phyloP scores from a whole-genome alignment of 106 monocot genomes.

The Triglochin maritima region DNA sequence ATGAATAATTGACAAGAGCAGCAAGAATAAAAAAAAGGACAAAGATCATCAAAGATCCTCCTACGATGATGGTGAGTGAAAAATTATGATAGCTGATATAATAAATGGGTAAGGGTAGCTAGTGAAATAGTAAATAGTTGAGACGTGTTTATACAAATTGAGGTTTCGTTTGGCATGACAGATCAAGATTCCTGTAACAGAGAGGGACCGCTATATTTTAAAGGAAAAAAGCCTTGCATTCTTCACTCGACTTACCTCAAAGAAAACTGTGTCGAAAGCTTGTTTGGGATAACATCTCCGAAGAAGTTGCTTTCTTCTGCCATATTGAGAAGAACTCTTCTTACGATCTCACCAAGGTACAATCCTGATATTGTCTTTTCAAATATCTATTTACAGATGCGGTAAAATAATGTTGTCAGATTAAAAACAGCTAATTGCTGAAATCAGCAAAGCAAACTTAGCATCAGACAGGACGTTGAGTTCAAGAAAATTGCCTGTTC shows the following conservation, averaged over 20 bases:
- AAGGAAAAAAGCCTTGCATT: background rate
- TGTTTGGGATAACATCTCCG: constrained; percentile 37
- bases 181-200: background rate
- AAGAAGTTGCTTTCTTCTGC: constrained; percentile 24
- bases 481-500: constrained; percentile 36
- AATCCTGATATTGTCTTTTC: constrained; percentile 70
- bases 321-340: constrained; percentile 47
- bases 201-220: background rate
- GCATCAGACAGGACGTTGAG: background rate
- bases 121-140: too few species aligned
- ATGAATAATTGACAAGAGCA: too few species aligned
- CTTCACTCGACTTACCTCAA: constrained; percentile 21
- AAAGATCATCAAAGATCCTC: too few species aligned
- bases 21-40: too few species aligned
- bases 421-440: background rate
- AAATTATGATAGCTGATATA: too few species aligned
- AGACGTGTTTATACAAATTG: too few species aligned
- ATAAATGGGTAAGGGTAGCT: too few species aligned
- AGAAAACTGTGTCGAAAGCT: constrained; percentile 37
- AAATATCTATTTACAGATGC: constrained; percentile 26
- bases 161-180: too few species aligned
- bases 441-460: background rate
- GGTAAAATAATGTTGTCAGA: background rate
- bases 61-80: too few species aligned
- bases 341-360: constrained; percentile 63